Evolutionary conservation across 192 early-diverging fungal genomes (phyloP), one percentile per base, ranked within the genome.

Genomic region (Irineochytrium annulatum): DNA sequence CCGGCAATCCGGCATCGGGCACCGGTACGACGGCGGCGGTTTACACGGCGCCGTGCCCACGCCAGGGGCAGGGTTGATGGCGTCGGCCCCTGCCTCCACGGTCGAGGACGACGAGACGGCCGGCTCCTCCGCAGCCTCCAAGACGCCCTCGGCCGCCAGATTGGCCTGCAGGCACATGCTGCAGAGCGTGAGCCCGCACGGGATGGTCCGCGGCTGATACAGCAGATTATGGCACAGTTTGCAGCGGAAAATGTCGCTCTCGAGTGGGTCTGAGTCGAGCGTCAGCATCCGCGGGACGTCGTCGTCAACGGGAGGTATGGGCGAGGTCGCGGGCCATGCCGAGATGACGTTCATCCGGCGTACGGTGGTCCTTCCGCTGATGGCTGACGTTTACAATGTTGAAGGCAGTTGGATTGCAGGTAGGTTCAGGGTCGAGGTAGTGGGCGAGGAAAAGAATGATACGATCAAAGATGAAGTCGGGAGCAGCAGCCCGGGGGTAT

Each of bases 111-210:
- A 17, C 11, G 46, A 24, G 8, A 6, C 6, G 8, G 46, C 13
- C 26, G 46, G 46, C 6, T 8, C 24, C 22, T 14, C 6, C 13
- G 46, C 6, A 17, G 24, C 13, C 6, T 8, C 6, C 17, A 6
- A 6, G 46, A 8, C 11, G 46, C 13, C 11, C 6, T 8, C 26
- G 46, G 13, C 26, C 17, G 46, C 6, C 17, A 49, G 11, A 22
- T 17, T 8, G 28, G 31, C 6, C 6, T 13, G 16, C 11, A 64
- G 35, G 41, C 62, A 64, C 20, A 37, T 37, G 22, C 28, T 3
- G 29, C 62, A 64, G 11, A 64, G 53, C 3, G 35, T 29, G 6
- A 14, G 5, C 5, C 62, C 62, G 29, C 62, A 64, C 6, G 62
- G 49, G 24, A 64, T 52, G 3, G 62, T 64, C 20, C 14, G 28